Evolutionary conservation across 2,329 filamentous ascomycete genomes (phyloP).

Genomic region (Periglandula ipomoeae): DNA sequence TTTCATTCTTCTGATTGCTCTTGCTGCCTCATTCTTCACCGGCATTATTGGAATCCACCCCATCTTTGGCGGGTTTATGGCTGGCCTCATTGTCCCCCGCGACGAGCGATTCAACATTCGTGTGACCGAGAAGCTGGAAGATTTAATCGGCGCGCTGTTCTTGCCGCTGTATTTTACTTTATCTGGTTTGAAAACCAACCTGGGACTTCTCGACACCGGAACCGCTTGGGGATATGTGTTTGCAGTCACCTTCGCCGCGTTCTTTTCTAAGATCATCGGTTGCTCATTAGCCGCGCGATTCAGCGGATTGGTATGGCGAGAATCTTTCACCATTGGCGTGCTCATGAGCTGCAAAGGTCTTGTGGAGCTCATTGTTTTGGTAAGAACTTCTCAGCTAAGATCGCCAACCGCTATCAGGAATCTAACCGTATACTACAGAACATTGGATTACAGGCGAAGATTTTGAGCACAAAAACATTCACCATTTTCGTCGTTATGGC

Average conservation of each 20-base stretch:
- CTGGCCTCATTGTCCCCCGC: conserved; percentile 83
- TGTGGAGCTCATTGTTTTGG: conserved; percentile 88
- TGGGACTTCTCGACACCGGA: conserved; percentile 73
- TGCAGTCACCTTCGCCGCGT: conserved; percentile 72
- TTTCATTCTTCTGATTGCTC: conserved; percentile 68
- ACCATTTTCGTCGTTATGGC: conserved; percentile 96
- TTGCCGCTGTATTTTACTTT: conserved; percentile 89
- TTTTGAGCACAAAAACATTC: conserved; percentile 72
- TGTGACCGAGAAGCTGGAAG: conserved; percentile 88
- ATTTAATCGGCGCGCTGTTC: conserved; percentile 75
- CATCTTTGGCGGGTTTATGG: conserved; percentile 88
- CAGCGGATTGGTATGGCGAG: conserved; percentile 78
- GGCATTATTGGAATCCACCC: conserved; percentile 85
- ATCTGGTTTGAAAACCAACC: conserved; percentile 79
- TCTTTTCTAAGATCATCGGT: conserved; percentile 75
- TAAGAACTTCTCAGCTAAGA: conserved; percentile 31
- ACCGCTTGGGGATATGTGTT: conserved; percentile 86
- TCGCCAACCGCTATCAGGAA: background rate
- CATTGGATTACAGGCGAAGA: conserved; percentile 73
- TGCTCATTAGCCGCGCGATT: conserved; percentile 68
- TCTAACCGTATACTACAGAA: conserved; percentile 30
- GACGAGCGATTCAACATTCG: conserved; percentile 87
- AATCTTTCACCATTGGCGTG: conserved; percentile 78
- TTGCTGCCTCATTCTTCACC: conserved; percentile 79
- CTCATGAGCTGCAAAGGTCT: conserved; percentile 97